Evolutionary conservation across 2,329 filamentous ascomycete genomes (phyloP).

Genomic region (Trichophyton benhamiae): DNA sequence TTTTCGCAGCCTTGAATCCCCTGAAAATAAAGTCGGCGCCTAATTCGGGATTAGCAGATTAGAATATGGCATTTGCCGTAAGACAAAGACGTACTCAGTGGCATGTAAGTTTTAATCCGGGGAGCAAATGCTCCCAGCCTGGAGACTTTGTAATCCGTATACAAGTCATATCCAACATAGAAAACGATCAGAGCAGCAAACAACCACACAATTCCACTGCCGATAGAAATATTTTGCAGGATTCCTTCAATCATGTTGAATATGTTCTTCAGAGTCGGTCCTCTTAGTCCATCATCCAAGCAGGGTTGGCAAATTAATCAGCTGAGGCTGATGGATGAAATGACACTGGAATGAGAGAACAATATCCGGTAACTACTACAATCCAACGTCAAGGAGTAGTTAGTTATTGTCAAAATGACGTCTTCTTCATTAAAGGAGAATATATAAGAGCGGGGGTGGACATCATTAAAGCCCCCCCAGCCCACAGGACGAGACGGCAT

Average conservation of each 20-base stretch:
- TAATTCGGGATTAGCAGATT: constrained; percentile 20
- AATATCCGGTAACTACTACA: too few species aligned
- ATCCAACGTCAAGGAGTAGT: too few species aligned
- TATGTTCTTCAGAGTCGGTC: background rate
- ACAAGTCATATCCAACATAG: background rate
- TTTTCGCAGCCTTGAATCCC: constrained; percentile 42
- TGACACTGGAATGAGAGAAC: background rate
- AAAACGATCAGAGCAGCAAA: background rate
- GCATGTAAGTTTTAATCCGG: constrained; percentile 23
- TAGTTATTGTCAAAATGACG: background rate
- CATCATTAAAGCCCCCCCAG: background rate
- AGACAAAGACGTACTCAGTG: constrained; percentile 22
- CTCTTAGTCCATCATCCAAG: background rate
- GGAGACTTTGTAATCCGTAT: constrained; percentile 16
- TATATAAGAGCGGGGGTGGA: background rate
- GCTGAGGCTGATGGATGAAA: background rate
- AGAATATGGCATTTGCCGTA: constrained; percentile 1
- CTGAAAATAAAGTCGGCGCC: constrained; percentile 53
- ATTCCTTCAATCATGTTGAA: constrained; percentile 11
- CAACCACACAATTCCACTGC: constrained; percentile 3
- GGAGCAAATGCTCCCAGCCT: constrained; percentile 28
- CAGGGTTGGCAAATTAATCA: background rate
- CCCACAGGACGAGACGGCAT: background rate
- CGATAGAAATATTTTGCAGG: background rate
- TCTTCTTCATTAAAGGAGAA: background rate